Evolutionary conservation across 495 filamentous ascomycete species (phyloP).

Genomic region (Lophium mytilinum): DNA sequence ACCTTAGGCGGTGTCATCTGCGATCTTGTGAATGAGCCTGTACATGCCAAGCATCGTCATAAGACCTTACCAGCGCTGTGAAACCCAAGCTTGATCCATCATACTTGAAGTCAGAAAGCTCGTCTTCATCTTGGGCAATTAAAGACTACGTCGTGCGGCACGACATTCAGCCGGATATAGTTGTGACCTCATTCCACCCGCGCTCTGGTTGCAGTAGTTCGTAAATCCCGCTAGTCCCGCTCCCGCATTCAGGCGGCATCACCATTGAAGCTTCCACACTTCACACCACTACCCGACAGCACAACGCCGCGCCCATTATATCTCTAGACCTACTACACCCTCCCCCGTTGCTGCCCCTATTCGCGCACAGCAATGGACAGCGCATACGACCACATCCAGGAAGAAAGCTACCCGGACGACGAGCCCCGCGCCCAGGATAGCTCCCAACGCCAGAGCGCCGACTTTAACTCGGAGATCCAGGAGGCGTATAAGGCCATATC

Average conservation of each 20-base stretch:
- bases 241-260: neutral
- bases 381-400: slow-evolving; percentile 94
- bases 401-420: slow-evolving; percentile 60
- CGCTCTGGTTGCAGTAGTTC: too few species aligned
- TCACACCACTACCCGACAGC: neutral
- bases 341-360: neutral
- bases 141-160: too few species aligned
- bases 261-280: neutral
- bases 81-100: too few species aligned
- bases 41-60: too few species aligned
- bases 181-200: slow-evolving; percentile 3
- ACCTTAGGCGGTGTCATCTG: too few species aligned
- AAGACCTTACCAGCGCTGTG: too few species aligned
- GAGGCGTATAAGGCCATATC: slow-evolving; percentile 93
- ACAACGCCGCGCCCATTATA: neutral
- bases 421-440: slow-evolving; percentile 38
- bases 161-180: too few species aligned
- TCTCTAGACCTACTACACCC: neutral
- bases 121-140: too few species aligned
- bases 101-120: too few species aligned
- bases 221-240: neutral
- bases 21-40: too few species aligned
- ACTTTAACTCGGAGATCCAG: slow-evolving; percentile 81
- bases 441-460: slow-evolving; percentile 40
- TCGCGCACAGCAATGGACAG: slow-evolving; percentile 62